A percentile compares a stretch with the other conserved stretches of the same genome.
phyloP scores from a whole-genome alignment of 2,329 filamentous ascomycete species.

The Neopestalotiopsis rosae region DNA sequence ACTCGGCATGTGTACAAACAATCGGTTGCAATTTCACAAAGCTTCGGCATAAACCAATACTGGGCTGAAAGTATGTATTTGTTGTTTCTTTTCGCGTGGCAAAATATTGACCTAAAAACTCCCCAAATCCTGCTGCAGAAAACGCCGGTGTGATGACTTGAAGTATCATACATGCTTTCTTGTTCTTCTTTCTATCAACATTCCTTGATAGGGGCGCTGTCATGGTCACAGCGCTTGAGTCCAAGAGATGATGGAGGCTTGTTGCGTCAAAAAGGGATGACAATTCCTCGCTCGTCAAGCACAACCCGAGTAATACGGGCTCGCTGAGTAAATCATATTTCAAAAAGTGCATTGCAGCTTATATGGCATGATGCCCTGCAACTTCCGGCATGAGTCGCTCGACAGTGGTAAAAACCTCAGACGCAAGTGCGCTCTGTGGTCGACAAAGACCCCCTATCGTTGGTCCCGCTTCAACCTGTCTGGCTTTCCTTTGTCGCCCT shows the following conservation, averaged over 20 bases:
- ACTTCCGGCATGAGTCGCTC: background rate
- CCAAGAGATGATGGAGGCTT: slow-evolving; percentile 2
- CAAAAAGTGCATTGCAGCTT: background rate
- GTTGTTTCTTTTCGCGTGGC: background rate
- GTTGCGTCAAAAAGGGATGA: background rate
- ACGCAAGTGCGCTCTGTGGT: background rate
- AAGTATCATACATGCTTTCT: background rate
- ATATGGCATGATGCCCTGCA: background rate
- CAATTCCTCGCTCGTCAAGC: background rate
- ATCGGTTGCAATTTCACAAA: background rate
- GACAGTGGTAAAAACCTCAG: background rate
- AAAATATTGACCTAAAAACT: slow-evolving; percentile 8
- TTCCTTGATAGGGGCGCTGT: background rate
- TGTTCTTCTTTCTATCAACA: background rate
- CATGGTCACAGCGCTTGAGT: background rate
- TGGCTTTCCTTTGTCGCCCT: background rate
- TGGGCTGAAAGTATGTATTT: background rate
- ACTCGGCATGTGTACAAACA: too few species aligned
- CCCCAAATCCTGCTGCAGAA: slow-evolving; percentile 9
- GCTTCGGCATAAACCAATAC: background rate
- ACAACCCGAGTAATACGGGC: background rate
- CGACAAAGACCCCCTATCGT: background rate
- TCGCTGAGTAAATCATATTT: slow-evolving; percentile 1
- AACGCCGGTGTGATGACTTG: slow-evolving; percentile 18
- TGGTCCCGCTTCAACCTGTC: background rate